phyloP scores from a whole-genome alignment of 106 monocot genomes.

The Narthecium ossifragum region DNA sequence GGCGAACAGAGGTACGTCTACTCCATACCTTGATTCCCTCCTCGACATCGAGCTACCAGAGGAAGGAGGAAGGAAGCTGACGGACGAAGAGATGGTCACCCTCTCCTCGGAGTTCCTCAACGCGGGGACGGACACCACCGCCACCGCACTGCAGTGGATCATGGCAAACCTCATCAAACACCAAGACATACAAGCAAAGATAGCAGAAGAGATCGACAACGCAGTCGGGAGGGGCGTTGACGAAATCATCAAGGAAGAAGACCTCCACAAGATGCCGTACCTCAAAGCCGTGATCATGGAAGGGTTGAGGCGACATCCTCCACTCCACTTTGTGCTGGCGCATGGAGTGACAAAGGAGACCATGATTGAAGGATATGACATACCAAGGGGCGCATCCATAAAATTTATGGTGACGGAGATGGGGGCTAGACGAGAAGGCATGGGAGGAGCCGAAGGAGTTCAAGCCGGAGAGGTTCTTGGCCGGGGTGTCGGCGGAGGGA shows the following conservation, averaged over 20 bases:
- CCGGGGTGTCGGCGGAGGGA: too few relatives aligned
- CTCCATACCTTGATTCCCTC: constrained; percentile 3
- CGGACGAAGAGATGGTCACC: constrained; percentile 24
- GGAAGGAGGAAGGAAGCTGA: constrained; percentile 17
- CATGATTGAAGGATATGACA: too few relatives aligned
- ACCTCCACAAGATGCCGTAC: constrained; percentile 2
- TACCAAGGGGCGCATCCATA: too few relatives aligned
- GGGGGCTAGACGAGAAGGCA: too few relatives aligned
- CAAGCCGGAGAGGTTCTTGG: too few relatives aligned
- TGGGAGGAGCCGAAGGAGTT: too few relatives aligned
- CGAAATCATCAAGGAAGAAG: not conserved
- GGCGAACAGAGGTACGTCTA: too few relatives aligned
- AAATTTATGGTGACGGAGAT: too few relatives aligned
- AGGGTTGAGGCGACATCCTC: not conserved
- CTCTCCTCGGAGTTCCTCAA: constrained; percentile 33
- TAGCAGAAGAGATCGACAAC: not conserved
- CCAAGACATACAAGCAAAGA: not conserved
- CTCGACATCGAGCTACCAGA: constrained; percentile 14
- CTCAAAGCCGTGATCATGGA: not conserved
- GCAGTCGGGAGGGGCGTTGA: not conserved
- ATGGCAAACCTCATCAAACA: constrained; percentile 1
- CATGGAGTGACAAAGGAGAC: not conserved
- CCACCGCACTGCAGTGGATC: constrained; percentile 15
- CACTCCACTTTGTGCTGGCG: not conserved
- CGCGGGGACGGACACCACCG: constrained; percentile 23